phyloP scores from a whole-genome alignment of 768 basidiomycete species.

The Gautieria morchelliformis region DNA sequence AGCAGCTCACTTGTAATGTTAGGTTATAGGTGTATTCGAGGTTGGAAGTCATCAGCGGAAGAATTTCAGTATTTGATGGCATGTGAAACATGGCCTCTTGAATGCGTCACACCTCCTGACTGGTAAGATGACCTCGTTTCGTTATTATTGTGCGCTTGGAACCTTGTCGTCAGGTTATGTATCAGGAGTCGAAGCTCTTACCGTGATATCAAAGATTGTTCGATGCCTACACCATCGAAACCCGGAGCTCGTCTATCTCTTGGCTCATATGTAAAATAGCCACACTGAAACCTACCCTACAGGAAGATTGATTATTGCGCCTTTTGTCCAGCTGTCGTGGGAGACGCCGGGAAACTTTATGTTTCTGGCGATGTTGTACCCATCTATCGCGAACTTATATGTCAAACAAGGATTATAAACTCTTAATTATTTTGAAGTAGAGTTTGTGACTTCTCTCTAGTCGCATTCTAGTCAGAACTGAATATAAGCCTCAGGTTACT shows the following conservation, averaged over 20 bases:
- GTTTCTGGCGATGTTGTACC: slow-evolving; percentile 83
- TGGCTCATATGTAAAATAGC: slow-evolving; percentile 65
- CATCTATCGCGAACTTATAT: slow-evolving; percentile 69
- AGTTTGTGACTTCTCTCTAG: slow-evolving; percentile 41
- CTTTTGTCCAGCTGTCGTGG: slow-evolving; percentile 68
- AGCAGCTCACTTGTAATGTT: background rate
- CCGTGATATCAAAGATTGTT: slow-evolving; percentile 54
- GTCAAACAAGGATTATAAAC: slow-evolving; percentile 90
- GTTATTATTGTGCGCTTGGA: background rate
- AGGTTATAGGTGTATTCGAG: slow-evolving; percentile 82
- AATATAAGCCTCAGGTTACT: slow-evolving; percentile 48
- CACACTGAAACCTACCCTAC: background rate
- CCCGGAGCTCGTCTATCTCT: slow-evolving; percentile 67
- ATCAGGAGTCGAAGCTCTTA: slow-evolving; percentile 71
- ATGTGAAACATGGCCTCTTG: slow-evolving; percentile 73
- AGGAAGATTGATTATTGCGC: background rate
- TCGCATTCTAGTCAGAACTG: background rate
- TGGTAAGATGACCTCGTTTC: slow-evolving; percentile 31
- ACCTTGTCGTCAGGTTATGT: slow-evolving; percentile 56
- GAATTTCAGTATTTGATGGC: slow-evolving; percentile 64
- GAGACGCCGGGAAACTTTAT: slow-evolving; percentile 84
- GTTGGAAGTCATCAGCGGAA: slow-evolving; percentile 64
- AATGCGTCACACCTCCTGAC: slow-evolving; percentile 68
- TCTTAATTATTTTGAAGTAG: slow-evolving; percentile 97
- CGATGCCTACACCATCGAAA: slow-evolving; percentile 46